Conservation (phyloP, 2,329 filamentous ascomycete species). For the Penicillium sp. region DNA sequence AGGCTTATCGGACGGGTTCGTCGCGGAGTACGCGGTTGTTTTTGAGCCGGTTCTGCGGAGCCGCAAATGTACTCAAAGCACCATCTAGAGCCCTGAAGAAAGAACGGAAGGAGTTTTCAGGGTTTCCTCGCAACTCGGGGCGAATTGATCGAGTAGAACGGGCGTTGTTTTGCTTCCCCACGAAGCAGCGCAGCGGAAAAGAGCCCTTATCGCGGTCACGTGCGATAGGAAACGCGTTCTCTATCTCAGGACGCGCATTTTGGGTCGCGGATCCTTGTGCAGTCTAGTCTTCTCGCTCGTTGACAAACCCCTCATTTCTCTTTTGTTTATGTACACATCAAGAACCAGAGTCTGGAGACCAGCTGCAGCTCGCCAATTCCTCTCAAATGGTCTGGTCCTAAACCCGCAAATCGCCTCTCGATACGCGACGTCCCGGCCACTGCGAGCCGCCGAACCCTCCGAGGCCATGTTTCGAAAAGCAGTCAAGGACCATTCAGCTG, state of each 20-base stretch:
- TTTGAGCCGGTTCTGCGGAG: conserved; percentile 2
- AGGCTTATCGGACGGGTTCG: conserved; percentile 8
- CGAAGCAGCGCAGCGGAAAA: conserved; percentile 9
- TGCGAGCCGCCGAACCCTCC: conserved; percentile 21
- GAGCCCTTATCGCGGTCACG: conserved; percentile 30
- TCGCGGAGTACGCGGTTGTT: conserved; percentile 12
- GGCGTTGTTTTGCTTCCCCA: conserved; percentile 14
- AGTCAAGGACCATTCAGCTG: conserved; percentile 43
- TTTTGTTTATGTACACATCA: conserved; percentile 35
- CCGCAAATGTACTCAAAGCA: neutral
- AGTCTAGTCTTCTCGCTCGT: neutral
- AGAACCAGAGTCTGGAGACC: conserved; percentile 23
- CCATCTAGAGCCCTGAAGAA: no score
- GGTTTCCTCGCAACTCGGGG: neutral
- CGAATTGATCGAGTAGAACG: neutral
- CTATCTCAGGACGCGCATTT: conserved; percentile 10
- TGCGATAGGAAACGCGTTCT: conserved; percentile 25
- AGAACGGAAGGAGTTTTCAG: neutral
- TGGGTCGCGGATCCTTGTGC: neutral
- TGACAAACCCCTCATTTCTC: neutral
- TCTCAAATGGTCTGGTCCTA: conserved; percentile 26
- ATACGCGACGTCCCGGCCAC: conserved; percentile 34
- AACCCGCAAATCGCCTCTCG: conserved; percentile 27
- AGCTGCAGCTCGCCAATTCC: conserved; percentile 28
- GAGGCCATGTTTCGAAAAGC: conserved; percentile 47